Evolutionary conservation across 805 yeast genomes (phyloP).

Genomic region (Saccharomycopsis fibuligera): DNA sequence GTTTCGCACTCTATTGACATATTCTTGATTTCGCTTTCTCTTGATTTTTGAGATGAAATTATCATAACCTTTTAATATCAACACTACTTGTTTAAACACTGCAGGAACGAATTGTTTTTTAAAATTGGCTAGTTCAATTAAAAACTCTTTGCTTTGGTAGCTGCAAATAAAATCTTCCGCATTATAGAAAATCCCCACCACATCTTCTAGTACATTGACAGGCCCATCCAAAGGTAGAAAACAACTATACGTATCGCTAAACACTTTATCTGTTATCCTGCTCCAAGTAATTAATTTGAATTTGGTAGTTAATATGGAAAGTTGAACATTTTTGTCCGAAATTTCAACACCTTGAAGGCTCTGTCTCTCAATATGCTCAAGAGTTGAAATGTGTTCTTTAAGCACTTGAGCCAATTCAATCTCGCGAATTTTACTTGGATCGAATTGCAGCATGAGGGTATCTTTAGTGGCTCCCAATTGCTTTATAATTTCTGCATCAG

Average conservation of each 20-base stretch:
- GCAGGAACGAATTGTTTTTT: conserved; percentile 1
- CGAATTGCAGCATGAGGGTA: not conserved
- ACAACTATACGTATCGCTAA: conserved; percentile 6
- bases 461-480: conserved; percentile 10
- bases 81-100: conserved; percentile 11
- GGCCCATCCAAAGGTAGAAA: conserved; percentile 14
- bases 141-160: conserved; percentile 12
- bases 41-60: conserved; percentile 3
- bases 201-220: not conserved
- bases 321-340: not conserved
- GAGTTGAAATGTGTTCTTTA: not conserved
- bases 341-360: conserved; percentile 4
- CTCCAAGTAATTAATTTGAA: conserved; percentile 13
- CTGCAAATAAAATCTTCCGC: conserved; percentile 9
- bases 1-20: conserved; percentile 11
- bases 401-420: not conserved
- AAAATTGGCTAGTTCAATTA: conserved; percentile 2
- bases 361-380: not conserved
- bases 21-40: conserved; percentile 13
- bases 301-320: no score
- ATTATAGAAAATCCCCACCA: conserved; percentile 13
- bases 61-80: conserved; percentile 13
- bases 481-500: conserved; percentile 4
- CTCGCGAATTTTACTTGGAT: conserved; percentile 7
- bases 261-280: conserved; percentile 5